Evolutionary conservation across 2,329 filamentous ascomycete genomes (phyloP), one percentile per base, ranked within the genome.

Genomic region (Ophiostoma ulmi): DNA sequence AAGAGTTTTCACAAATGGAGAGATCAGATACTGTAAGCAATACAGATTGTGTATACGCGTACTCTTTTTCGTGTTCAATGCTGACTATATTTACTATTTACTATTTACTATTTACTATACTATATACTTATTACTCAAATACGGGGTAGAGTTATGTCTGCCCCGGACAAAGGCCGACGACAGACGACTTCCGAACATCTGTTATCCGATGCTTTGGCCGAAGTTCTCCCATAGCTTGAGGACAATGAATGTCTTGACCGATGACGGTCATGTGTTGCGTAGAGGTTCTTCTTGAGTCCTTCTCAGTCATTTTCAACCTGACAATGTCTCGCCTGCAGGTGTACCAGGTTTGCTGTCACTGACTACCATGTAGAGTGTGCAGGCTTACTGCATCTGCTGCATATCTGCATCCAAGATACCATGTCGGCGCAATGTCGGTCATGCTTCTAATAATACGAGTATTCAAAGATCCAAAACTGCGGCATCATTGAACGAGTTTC

Each of bases 41-140:
- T 58, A 31, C 52, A 58, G 52, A 58, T 58, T 17, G 52, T 31
- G 22, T 26, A 58, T 58, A 58, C 52, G 52, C 52, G 52, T 58
- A 58, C 22, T 11, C 17, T 20, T 31, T 31, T 31, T 31, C 31
- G 31, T 31, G 4, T 31, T 4, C 2, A 31, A 31, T 31, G 31
- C 31, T 31, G 10, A 13, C 13, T 44, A 44, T 20, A 20, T 20
- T 48, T 48, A 1, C 20, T 11, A 39, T 39, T 39, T 10, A 1
- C 38, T 11, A 39, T 48, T 8, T 39, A 39, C 38, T 39, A 8
- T 11, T 8, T 39, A 39, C 38, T 8, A 39, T 38, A n/a, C n/a
- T n/a, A n/a, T n/a, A n/a, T n/a, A n/a, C n/a, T n/a, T n/a, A n/a
- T 7, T 48, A 7, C 44, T 48, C 3, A 20, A n/a, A 48, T 48